Percentiles rank a stretch among this genome's conserved stretches.
Evolutionary conservation across 2,329 filamentous ascomycete genomes (phyloP).

Genomic region (Talaromyces islandicus): DNA sequence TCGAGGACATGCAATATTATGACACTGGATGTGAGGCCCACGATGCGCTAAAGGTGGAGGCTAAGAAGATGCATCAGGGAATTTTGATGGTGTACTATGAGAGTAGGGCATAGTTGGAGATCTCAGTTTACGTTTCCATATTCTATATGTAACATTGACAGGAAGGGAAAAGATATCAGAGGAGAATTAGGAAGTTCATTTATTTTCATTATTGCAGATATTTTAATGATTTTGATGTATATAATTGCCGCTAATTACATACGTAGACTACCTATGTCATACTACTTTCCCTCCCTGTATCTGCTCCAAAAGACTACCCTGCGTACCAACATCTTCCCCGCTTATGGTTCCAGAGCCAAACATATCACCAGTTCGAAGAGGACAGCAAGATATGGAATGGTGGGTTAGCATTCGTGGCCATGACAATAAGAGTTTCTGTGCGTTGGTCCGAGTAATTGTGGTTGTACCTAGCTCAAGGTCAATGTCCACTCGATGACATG

Average conservation of each 20-base stretch:
- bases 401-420: conserved; percentile 1
- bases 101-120: conserved; percentile 21
- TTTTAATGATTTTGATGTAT: too few relatives aligned
- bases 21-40: conserved; percentile 56
- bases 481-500: conserved; percentile 29
- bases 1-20: conserved; percentile 67
- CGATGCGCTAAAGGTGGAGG: conserved; percentile 38
- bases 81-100: conserved; percentile 33
- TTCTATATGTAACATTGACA: neutral
- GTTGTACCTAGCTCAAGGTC: conserved; percentile 38
- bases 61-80: conserved; percentile 21
- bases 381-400: neutral
- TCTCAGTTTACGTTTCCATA: neutral
- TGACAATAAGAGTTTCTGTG: neutral
- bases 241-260: too few relatives aligned
- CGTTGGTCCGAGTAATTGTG: neutral
- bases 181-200: too few relatives aligned
- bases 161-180: too few relatives aligned
- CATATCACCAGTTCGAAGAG: neutral
- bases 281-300: neutral
- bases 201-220: neutral
- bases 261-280: too few relatives aligned
- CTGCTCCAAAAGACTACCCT: conserved; percentile 3
- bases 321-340: neutral
- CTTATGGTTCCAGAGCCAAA: conserved; percentile 3